Conservation (phyloP, 352 stramenopile genomes). For the Globisporangium barbulae region DNA sequence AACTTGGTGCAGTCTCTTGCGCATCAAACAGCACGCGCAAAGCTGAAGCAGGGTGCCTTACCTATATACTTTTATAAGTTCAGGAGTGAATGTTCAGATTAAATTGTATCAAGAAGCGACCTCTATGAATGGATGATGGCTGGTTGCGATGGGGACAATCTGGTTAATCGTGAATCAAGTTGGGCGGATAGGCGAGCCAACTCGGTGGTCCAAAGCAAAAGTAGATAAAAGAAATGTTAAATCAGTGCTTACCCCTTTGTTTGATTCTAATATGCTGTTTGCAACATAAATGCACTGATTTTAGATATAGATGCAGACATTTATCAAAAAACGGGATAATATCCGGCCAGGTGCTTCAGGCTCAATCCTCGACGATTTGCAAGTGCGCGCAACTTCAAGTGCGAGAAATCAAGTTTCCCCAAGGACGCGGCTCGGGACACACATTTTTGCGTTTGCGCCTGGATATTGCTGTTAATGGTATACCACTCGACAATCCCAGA, state of each 20-base stretch:
- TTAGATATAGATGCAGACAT: too few relatives aligned
- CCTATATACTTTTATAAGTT: neutral
- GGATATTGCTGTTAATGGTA: too few relatives aligned
- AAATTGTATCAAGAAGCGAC: neutral
- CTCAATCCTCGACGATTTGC: neutral
- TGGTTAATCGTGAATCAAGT: conserved; percentile 7
- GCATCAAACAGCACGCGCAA: conserved; percentile 4
- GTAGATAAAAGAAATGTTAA: too few relatives aligned
- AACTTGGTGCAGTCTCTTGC: conserved; percentile 11
- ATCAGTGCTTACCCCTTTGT: too few relatives aligned
- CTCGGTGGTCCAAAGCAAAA: too few relatives aligned
- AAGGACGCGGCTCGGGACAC: too few relatives aligned
- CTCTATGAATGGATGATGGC: neutral
- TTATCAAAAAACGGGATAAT: too few relatives aligned
- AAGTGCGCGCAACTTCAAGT: neutral
- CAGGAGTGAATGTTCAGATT: neutral
- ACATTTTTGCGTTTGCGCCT: too few relatives aligned
- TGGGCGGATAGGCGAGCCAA: neutral
- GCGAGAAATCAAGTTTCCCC: neutral
- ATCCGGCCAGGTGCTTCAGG: neutral
- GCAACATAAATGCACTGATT: too few relatives aligned
- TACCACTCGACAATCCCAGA: too few relatives aligned
- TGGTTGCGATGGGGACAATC: neutral
- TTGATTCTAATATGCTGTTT: too few relatives aligned
- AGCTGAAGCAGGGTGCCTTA: conserved; percentile 1